Evolutionary conservation across 2,329 filamentous ascomycete species (phyloP), one percentile per base, ranked within the genome.

Genomic region (Cordyceps farinosa): DNA sequence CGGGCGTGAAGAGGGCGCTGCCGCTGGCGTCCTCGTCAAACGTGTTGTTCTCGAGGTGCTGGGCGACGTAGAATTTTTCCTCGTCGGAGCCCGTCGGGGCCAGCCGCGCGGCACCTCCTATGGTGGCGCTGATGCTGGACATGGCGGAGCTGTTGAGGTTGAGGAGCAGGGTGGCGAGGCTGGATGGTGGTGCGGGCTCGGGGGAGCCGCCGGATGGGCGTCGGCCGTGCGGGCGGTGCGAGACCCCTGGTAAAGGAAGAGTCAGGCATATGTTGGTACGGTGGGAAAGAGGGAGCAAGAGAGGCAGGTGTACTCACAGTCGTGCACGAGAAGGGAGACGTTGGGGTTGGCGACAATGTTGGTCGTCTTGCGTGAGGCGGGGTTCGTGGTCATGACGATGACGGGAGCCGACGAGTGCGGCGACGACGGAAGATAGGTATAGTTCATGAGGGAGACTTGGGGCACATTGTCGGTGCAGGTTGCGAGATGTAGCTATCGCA

Each of bases 391-490:
- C 90, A 94, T 93, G 82, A 98, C 90, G 73, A 98, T 96, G 67
- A 92, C 90, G n/a, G 92, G 89, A n/a, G 80, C 77, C 58, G 83
- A 73, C 45, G 85, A 84, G 76, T 87, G 89, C 45, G 87, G 88
- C 17, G 90, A 91, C 6, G 84, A 87, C 45, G 92, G 90, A 29
- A 99, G 89, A 78, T 97, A 98, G 72, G 95, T 98, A 81, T 98
- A 98, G 81, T 96, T 97, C 95, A 99, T 99, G 67, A 99, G 87
- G 44, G 92, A 96, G 68, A 98, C 91, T 75, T 98, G 92, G 10
- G 95, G 95, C 67, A 87, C 82, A 71, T 95, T 90, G 69, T 90
- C 83, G 69, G 87, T 87, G 76, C 90, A 96, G 63, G 95, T 99
- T 70, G 95, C 93, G 60, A 99, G 89, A 77, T 99, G 95, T 69